phyloP scores from a whole-genome alignment of 371 early-diverging fungal species.

The Mitosporidium daphniae region DNA sequence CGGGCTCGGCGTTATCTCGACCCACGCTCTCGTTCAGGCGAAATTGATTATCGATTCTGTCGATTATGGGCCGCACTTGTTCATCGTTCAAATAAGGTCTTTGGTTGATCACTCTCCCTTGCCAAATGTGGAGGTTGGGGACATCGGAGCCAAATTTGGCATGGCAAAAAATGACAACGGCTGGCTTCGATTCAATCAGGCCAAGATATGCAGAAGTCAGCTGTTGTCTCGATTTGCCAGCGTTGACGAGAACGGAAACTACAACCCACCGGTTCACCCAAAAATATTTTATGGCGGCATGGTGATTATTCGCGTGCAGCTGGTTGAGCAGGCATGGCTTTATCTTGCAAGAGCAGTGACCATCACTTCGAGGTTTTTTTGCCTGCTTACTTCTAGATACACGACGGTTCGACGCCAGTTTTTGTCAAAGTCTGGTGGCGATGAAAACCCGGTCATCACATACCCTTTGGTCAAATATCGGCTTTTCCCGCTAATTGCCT shows the following conservation, averaged over 20 bases:
- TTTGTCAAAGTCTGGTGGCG: constrained; percentile 8
- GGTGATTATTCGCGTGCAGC: constrained; percentile 23
- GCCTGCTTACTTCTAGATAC: constrained; percentile 26
- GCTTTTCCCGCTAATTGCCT: constrained; percentile 22
- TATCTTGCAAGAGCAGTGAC: constrained; percentile 17
- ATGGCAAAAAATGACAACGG: constrained; percentile 31
- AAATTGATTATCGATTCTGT: constrained; percentile 32
- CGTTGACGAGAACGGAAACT: constrained; percentile 22
- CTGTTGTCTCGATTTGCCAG: constrained; percentile 35
- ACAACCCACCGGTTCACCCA: constrained; percentile 18
- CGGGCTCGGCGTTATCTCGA: constrained; percentile 38
- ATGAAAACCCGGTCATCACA: constrained; percentile 27
- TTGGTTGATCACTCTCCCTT: constrained; percentile 24
- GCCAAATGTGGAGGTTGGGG: constrained; percentile 44
- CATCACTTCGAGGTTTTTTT: no score
- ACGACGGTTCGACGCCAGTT: constrained; percentile 31
- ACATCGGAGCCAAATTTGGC: constrained; percentile 58
- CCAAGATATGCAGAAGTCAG: constrained; percentile 28
- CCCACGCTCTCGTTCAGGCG: constrained; percentile 49
- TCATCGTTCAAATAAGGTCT: constrained; percentile 47
- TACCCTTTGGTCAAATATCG: constrained; percentile 33
- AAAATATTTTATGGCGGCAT: constrained; percentile 34
- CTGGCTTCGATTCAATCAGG: constrained; percentile 27
- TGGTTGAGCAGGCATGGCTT: constrained; percentile 12
- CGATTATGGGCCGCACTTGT: constrained; percentile 35